phyloP scores from a whole-genome alignment of 768 basidiomycete genomes.

The Suillus variegatus region DNA sequence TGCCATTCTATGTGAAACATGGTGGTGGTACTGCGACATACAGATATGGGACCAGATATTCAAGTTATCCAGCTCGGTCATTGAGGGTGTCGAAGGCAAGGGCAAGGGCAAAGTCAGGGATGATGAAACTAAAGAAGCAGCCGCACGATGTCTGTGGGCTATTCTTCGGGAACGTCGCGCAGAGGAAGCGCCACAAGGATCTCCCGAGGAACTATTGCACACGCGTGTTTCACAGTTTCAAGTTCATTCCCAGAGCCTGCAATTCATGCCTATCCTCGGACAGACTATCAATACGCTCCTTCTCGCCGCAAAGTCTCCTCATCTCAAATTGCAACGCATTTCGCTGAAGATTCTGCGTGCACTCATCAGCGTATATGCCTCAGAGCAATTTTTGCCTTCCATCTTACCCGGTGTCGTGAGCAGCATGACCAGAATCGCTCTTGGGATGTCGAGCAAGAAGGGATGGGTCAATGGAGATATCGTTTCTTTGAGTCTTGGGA shows the following conservation, averaged over 20 bases:
- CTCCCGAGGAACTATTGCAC: conserved; percentile 14
- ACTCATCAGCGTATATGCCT: conserved; percentile 50
- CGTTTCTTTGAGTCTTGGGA: conserved; percentile 56
- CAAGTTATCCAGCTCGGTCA: conserved; percentile 65
- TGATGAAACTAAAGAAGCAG: conserved; percentile 83
- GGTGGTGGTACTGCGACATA: conserved; percentile 84
- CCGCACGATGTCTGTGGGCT: conserved; percentile 62
- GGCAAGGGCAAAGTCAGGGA: conserved; percentile 68
- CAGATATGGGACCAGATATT: conserved; percentile 85
- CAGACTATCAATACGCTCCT: conserved; percentile 82
- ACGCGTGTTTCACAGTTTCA: conserved; percentile 42
- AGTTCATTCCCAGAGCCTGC: conserved; percentile 40
- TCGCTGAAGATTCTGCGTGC: conserved; percentile 61
- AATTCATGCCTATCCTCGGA: conserved; percentile 77
- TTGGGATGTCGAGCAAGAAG: conserved; percentile 53
- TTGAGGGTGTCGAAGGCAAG: conserved; percentile 66
- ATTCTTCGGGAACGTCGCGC: conserved; percentile 56
- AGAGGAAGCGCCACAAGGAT: conserved; percentile 41
- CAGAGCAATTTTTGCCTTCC: conserved; percentile 57
- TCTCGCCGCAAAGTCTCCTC: conserved; percentile 51
- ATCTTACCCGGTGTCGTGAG: conserved; percentile 87
- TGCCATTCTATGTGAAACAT: conserved; percentile 59
- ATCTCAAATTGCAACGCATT: conserved; percentile 59
- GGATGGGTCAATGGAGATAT: conserved; percentile 75
- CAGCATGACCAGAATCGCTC: conserved; percentile 67